Base-by-base conservation (phyloP, 139 green algal genomes). In the Edaphochlamys debaryana region DNA sequence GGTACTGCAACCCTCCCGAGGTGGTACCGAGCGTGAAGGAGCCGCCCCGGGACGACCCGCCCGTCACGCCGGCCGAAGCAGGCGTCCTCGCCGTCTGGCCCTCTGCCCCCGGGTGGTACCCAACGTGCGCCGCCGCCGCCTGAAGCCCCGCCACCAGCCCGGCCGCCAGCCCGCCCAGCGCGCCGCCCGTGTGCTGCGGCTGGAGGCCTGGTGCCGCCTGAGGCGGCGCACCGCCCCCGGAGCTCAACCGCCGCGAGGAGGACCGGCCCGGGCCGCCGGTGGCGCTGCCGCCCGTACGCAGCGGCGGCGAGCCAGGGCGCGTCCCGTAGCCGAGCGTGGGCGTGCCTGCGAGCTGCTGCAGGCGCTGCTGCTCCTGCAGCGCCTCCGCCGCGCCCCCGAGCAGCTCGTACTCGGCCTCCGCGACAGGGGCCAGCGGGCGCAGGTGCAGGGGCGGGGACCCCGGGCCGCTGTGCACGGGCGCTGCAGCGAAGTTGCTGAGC, bases 401-500 rank as follows among this genome's bases (percentile, higher is more conserved):
- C 45, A 34, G 38, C 67, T 52, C 37, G 25, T 54, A 30, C 42
- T 3, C 40, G 11, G 52, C 45, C 52, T 67, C 45, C 34, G 70
- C 25, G 19, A 45, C n/a, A n/a, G n/a, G n/a, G n/a, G n/a, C n/a
- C n/a, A n/a, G 40, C 7, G 40, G 40, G 20, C 11, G 60, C 60
- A 40, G 60, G 22, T 67, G 60, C n/a, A 40, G 60, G 2, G 25
- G 58, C 60, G 60, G 30, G n/a, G 60, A 67, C 6, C n/a, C 30
- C 5, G 70, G 42, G 0, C 52, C 38, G 40, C 56, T 58, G 58
- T 38, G 37, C 73, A n/a, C n/a, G n/a, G n/a, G n/a, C n/a, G n/a
- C n/a, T n/a, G n/a, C n/a, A n/a, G 67, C 11, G 40, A 80, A 80
- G 54, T 80, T 80, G 73, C 73, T 80, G 52, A 81, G 66, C 54